Conservation (phyloP, 495 filamentous ascomycete genomes). For the Aspergillus nidulans region DNA sequence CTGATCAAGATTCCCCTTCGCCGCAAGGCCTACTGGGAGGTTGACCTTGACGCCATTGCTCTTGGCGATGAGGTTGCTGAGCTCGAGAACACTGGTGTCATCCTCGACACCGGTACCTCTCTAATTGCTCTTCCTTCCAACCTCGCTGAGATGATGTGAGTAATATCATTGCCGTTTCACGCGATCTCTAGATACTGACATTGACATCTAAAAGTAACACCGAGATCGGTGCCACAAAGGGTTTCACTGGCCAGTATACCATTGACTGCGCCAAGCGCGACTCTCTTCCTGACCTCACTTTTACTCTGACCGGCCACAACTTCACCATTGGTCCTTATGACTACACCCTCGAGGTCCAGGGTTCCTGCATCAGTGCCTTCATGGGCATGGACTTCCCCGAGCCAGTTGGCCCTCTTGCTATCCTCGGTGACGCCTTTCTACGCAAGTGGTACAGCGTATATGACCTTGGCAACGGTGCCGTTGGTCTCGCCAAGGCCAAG, state of each 20-base stretch:
- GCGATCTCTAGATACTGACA: slow-evolving; percentile 21
- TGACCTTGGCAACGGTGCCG: slow-evolving; percentile 76
- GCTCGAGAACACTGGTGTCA: slow-evolving; percentile 88
- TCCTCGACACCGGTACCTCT: slow-evolving; percentile 98
- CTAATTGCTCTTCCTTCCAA: slow-evolving; percentile 91
- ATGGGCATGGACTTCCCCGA: slow-evolving; percentile 97
- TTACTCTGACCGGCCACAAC: slow-evolving; percentile 81
- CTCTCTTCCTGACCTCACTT: slow-evolving; percentile 79
- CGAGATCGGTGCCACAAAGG: slow-evolving; percentile 97
- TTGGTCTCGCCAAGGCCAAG: slow-evolving; percentile 85
- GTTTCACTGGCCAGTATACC: slow-evolving; percentile 89
- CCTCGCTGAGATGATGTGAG: slow-evolving; percentile 86
- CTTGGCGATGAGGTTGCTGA: slow-evolving; percentile 81
- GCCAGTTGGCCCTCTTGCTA: slow-evolving; percentile 87
- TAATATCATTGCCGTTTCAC: slow-evolving; percentile 3
- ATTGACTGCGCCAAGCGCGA: slow-evolving; percentile 84
- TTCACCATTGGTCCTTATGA: slow-evolving; percentile 87
- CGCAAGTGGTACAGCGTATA: slow-evolving; percentile 97
- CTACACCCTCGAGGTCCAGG: slow-evolving; percentile 94
- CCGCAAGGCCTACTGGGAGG: slow-evolving; percentile 99
- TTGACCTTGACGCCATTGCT: slow-evolving; percentile 86
- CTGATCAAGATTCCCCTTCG: slow-evolving; percentile 89
- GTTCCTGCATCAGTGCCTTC: slow-evolving; percentile 94
- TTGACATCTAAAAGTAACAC: slow-evolving; percentile 64
- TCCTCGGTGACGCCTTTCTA: slow-evolving; percentile 96